Evolutionary conservation across 1,284 basidiomycete genomes (phyloP), one percentile per base, ranked within the genome.

Genomic region (Sporisorium graminicola): DNA sequence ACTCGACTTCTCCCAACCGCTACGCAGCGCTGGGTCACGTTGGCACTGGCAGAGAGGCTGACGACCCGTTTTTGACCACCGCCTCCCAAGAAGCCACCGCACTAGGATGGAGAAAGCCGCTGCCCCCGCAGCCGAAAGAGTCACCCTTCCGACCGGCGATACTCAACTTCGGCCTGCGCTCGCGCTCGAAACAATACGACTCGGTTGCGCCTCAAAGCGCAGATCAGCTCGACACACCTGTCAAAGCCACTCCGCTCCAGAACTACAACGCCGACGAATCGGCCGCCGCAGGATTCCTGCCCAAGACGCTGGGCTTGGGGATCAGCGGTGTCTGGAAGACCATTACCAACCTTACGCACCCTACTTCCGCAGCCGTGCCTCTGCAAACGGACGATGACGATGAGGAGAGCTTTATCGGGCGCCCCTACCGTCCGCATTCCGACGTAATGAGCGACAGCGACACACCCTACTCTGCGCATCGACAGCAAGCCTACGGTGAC

Each of bases 291-390:
- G 33, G 52, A 0, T 42, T 26, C 8, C 22, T 50, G 20, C 63
- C 60, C 24, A 53, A 53, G 13, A 43, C 53, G 13, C 64, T 67
- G n/a, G 72, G 72, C 1, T 29, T 74, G 16, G 72, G 62, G 12
- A 74, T 69, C 43, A 54, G 40, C 2, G 62, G 72, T 14, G 66
- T 69, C 1, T 74, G 72, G 72, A 65, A 65, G 42, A 59, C 72
- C 6, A 44, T 74, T 20, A 59, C 72, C 13, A 29, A 22, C 27
- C 27, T 69, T 10, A 47, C 57, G 14, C 49, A 58, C 18, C n/a
- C 58, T 5, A 24, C 43, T 24, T 0, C 53, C 12, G 43, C 54
- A 2, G n/a, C 33, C 27, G 22, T 33, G 2, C 53, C 35, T 14
- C 1, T 42, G n/a, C 47, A 49, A 0, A 37, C 49, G 6, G 52